Conservation (phyloP, 75 land plant species). For the Picea glauca region DNA sequence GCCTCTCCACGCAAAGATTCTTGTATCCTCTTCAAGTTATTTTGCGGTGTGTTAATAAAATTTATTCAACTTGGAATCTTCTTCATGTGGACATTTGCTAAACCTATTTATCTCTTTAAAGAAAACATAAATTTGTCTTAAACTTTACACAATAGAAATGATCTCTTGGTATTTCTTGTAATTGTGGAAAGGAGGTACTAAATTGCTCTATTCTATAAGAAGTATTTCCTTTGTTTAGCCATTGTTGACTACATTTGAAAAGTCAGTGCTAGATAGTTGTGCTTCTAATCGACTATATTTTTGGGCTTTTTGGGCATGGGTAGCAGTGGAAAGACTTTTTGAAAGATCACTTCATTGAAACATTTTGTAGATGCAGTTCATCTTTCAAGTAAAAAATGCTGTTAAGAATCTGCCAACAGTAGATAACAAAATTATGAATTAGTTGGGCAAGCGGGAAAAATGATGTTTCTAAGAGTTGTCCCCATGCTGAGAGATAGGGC, state of each 20-base stretch:
- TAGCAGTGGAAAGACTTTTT: background rate
- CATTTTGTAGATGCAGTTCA: no score
- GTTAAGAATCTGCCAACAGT: no score
- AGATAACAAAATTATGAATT: background rate
- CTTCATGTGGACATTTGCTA: background rate
- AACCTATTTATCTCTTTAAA: background rate
- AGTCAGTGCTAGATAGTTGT: background rate
- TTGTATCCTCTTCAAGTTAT: conserved; percentile 26
- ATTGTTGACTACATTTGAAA: background rate
- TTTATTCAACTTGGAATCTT: no score
- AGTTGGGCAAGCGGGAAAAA: background rate
- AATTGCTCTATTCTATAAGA: no score
- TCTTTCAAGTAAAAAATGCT: no score
- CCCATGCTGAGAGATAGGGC: no score
- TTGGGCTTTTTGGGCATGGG: background rate
- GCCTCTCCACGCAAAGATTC: conserved; percentile 13
- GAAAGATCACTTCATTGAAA: no score
- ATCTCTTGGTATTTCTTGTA: background rate
- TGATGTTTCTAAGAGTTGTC: no score
- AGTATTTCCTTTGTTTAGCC: background rate
- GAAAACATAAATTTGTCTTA: background rate
- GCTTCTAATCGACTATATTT: background rate
- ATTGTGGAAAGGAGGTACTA: background rate
- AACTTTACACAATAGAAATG: background rate
- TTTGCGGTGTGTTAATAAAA: background rate